phyloP scores from a whole-genome alignment of 192 early-diverging fungal genomes.

The Umbelopsis isabellina region DNA sequence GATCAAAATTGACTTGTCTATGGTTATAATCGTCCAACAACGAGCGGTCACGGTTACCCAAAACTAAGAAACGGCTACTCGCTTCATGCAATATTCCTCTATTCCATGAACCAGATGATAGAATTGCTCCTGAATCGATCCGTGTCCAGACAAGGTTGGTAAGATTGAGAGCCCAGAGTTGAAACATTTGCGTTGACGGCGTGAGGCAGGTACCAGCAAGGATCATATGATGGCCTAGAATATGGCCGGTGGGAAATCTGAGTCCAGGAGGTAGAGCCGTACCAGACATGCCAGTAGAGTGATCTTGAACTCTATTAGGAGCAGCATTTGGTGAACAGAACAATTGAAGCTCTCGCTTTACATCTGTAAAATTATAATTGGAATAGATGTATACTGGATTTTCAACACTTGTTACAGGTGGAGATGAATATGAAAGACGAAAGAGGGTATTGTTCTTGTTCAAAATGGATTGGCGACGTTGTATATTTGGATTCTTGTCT shows the following conservation, averaged over 20 bases:
- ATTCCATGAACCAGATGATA: conserved; percentile 79
- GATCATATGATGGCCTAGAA: conserved; percentile 70
- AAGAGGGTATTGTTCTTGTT: conserved; percentile 10
- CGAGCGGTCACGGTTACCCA: conserved; percentile 71
- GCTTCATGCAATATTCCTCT: conserved; percentile 65
- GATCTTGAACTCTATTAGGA: conserved; percentile 42
- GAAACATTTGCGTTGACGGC: conserved; percentile 66
- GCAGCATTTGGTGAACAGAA: conserved; percentile 53
- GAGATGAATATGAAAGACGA: conserved; percentile 15
- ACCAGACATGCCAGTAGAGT: conserved; percentile 66
- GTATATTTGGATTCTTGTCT: conserved; percentile 8
- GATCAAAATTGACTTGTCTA: conserved; percentile 77
- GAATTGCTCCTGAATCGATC: conserved; percentile 66
- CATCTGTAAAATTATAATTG: conserved; percentile 80
- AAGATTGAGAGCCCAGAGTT: conserved; percentile 72
- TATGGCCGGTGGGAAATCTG: conserved; percentile 74
- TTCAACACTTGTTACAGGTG: background rate
- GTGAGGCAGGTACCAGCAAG: conserved; percentile 74
- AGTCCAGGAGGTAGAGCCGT: conserved; percentile 69
- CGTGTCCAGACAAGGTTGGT: conserved; percentile 64
- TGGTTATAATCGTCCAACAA: conserved; percentile 79
- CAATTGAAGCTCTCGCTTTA: conserved; percentile 76
- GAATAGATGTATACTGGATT: conserved; percentile 72
- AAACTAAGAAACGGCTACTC: conserved; percentile 66
- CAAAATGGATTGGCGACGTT: conserved; percentile 16